Evolutionary conservation across 2,329 filamentous ascomycete genomes (phyloP).

Genomic region (Monosporascus sp.): DNA sequence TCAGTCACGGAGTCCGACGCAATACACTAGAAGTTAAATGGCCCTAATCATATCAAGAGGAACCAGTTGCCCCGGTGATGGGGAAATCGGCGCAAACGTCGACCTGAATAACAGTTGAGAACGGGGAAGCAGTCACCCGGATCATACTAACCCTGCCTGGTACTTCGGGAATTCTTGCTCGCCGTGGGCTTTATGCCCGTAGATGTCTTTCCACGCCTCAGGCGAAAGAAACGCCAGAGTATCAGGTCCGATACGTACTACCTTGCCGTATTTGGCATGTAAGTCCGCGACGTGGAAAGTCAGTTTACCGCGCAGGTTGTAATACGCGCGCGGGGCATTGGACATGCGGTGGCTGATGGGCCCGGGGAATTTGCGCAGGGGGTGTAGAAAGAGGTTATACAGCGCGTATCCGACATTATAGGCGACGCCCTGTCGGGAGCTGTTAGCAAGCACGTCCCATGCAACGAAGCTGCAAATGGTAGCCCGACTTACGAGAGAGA

Average conservation of each 20-base stretch:
- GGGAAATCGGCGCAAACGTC: no score
- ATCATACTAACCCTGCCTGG: background rate
- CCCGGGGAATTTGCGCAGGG: constrained; percentile 1
- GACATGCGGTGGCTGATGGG: background rate
- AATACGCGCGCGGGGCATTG: background rate
- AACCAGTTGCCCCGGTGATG: no score
- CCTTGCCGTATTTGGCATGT: constrained; percentile 1
- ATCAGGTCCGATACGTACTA: background rate
- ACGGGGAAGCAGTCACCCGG: background rate
- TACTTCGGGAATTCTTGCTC: background rate
- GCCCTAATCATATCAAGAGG: no score
- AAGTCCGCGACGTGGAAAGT: background rate
- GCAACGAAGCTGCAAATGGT: background rate
- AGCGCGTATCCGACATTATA: background rate
- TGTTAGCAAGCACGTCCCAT: background rate
- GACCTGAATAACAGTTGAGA: no score
- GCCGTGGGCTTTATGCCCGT: background rate
- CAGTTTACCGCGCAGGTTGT: background rate
- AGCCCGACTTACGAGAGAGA: background rate
- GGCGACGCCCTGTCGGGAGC: background rate
- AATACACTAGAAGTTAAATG: no score
- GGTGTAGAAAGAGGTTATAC: constrained; percentile 1
- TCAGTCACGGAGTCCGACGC: background rate
- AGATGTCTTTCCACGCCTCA: constrained; percentile 3
- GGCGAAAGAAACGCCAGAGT: background rate